Evolutionary conservation across 305 asterid species (phyloP).

Genomic region (Fraxinus velutina): DNA sequence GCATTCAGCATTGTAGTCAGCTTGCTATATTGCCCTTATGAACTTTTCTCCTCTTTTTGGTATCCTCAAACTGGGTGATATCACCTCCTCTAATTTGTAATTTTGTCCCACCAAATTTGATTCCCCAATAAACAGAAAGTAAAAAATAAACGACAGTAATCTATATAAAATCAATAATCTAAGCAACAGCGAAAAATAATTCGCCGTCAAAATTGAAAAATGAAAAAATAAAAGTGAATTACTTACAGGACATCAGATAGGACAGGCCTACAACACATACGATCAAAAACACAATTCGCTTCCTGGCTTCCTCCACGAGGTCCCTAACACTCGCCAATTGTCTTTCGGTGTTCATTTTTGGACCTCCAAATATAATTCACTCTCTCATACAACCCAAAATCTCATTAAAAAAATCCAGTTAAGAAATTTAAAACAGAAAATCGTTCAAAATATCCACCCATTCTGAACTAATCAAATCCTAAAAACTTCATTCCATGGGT

Average conservation of each 20-base stretch:
- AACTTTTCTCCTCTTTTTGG: neutral
- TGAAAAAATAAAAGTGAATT: slow-evolving; percentile 2
- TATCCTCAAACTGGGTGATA: slow-evolving; percentile 5
- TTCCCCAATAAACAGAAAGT: neutral
- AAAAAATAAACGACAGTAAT: neutral
- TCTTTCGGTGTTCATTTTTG: slow-evolving; percentile 48
- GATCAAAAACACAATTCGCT: slow-evolving; percentile 45
- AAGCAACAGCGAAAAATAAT: slow-evolving; percentile 9
- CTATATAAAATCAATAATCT: neutral
- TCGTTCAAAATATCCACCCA: neutral
- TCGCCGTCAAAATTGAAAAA: slow-evolving; percentile 2
- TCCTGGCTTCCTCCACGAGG: slow-evolving; percentile 60
- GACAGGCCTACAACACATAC: slow-evolving; percentile 56
- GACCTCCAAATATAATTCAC: slow-evolving; percentile 23
- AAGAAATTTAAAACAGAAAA: neutral
- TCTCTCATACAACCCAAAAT: slow-evolving; percentile 19
- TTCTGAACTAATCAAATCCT: slow-evolving; percentile 20
- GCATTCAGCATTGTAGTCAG: neutral
- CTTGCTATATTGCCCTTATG: neutral
- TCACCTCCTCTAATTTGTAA: neutral
- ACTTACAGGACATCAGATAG: slow-evolving; percentile 63
- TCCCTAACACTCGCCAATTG: slow-evolving; percentile 40
- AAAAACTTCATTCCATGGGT: slow-evolving; percentile 24
- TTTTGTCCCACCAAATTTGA: neutral
- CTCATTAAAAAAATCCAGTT: slow-evolving; percentile 27